Percentiles rank a stretch among this genome's conserved stretches.
Evolutionary conservation across 2,329 filamentous ascomycete genomes (phyloP).

Genomic region (Cladosporium sp.): DNA sequence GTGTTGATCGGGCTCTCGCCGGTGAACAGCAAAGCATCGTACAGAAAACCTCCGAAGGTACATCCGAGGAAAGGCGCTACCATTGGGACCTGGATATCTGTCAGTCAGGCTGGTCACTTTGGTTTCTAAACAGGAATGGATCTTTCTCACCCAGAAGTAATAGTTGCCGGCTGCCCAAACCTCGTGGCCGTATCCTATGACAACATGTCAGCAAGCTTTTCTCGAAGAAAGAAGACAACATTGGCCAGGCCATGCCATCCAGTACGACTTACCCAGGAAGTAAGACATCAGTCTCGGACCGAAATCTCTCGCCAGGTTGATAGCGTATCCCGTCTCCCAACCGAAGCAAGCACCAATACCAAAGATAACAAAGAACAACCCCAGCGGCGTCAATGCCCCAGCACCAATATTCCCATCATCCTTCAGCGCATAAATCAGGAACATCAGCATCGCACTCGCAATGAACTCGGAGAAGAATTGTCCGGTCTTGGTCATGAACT

Average conservation of each 20-base stretch:
- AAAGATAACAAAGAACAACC: conserved; percentile 71
- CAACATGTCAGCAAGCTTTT: not conserved
- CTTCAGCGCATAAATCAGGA: conserved; percentile 68
- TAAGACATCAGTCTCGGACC: conserved; percentile 57
- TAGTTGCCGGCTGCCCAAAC: conserved; percentile 69
- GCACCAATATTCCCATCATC: conserved; percentile 59
- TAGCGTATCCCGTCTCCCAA: conserved; percentile 75
- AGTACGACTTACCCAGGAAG: conserved; percentile 12
- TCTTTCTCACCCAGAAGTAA: conserved; percentile 63
- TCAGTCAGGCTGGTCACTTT: not conserved
- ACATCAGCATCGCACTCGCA: conserved; percentile 67
- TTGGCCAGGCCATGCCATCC: not conserved
- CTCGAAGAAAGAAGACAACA: not conserved
- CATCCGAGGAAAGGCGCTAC: conserved; percentile 68
- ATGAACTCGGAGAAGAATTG: conserved; percentile 74
- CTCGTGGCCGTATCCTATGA: conserved; percentile 64
- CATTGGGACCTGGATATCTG: conserved; percentile 56
- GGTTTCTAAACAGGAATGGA: not conserved
- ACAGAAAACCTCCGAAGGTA: conserved; percentile 64
- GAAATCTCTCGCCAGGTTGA: conserved; percentile 72
- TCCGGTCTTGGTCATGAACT: conserved; percentile 64
- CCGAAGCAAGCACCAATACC: conserved; percentile 72
- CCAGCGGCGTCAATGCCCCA: conserved; percentile 59
- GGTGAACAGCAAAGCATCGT: conserved; percentile 68
- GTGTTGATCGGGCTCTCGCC: conserved; percentile 71